These are phyloP conservation scores for Paradendryphiella salina DNA, from an alignment of 2,329 filamentous ascomycete species.

Conservation along the genomic window DNA sequence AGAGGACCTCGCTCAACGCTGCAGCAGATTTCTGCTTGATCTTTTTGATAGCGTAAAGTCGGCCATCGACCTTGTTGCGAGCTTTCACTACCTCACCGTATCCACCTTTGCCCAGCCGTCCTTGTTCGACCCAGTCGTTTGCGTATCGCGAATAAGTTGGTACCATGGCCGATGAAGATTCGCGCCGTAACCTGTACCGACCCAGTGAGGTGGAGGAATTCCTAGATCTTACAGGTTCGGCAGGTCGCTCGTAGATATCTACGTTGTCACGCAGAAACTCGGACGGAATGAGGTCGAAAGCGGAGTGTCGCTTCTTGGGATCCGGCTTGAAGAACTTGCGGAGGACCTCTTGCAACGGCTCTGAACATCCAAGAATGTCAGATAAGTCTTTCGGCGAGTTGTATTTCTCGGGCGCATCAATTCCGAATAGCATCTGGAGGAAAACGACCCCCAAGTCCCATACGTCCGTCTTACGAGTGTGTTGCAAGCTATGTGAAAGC, in stretches of 20 bases:
- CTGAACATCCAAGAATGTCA: conserved; percentile 71
- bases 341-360: conserved; percentile 76
- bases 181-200: conserved; percentile 40
- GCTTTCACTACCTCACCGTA: conserved; percentile 97
- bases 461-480: conserved; percentile 79
- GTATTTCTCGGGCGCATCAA: conserved; percentile 74
- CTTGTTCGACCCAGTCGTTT: conserved; percentile 89
- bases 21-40: conserved; percentile 80
- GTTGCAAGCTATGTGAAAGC: conserved; percentile 61
- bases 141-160: conserved; percentile 71
- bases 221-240: conserved; percentile 42
- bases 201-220: conserved; percentile 44
- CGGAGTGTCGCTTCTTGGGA: conserved; percentile 79
- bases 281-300: conserved; percentile 70
- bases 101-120: conserved; percentile 85
- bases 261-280: conserved; percentile 58
- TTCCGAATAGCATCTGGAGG: conserved; percentile 90
- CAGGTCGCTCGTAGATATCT: conserved; percentile 46
- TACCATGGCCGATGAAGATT: conserved; percentile 41
- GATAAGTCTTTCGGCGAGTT: conserved; percentile 76
- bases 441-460: conserved; percentile 95
- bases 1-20: conserved; percentile 75
- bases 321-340: conserved; percentile 83
- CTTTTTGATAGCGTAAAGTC: conserved; percentile 96
- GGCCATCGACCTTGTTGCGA: conserved; percentile 88